A percentile compares a stretch with the other conserved stretches of the same genome.
Conservation (phyloP, 2,329 filamentous ascomycete genomes). For the Ophiostoma australiae region DNA sequence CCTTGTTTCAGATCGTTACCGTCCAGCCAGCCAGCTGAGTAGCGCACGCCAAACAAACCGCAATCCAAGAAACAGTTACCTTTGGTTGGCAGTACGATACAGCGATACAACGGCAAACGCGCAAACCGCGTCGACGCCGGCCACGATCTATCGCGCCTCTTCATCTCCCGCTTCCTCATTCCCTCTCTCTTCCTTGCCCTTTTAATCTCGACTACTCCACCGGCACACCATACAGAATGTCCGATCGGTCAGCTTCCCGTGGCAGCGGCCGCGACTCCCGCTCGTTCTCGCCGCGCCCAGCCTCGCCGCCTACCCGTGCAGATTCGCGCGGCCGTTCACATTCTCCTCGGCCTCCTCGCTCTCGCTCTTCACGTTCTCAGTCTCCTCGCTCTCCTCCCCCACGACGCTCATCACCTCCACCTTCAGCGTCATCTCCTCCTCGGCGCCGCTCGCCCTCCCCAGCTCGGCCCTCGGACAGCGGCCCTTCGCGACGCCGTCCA, state of each 20-base stretch:
- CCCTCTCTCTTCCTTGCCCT: not conserved
- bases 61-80: not conserved
- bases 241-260: slow-evolving; percentile 4
- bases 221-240: not conserved
- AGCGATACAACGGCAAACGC: slow-evolving; percentile 1
- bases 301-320: slow-evolving; percentile 6
- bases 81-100: not conserved
- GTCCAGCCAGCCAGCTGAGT: not conserved
- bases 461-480: not conserved
- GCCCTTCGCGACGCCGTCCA: slow-evolving; percentile 18
- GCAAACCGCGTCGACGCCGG: not conserved
- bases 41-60: not conserved
- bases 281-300: slow-evolving; percentile 14
- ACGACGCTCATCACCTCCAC: not conserved
- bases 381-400: slow-evolving; percentile 2
- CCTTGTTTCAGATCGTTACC: not conserved
- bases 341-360: slow-evolving; percentile 8
- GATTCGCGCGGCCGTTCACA: slow-evolving; percentile 12
- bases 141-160: not conserved
- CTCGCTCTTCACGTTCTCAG: slow-evolving; percentile 5
- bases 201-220: not conserved
- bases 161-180: not conserved
- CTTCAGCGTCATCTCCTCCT: not conserved
- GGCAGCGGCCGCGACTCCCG: not conserved
- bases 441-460: slow-evolving; percentile 14